Conservation (phyloP, 371 early-diverging fungal genomes). For the Rhizomucor pusillus region DNA sequence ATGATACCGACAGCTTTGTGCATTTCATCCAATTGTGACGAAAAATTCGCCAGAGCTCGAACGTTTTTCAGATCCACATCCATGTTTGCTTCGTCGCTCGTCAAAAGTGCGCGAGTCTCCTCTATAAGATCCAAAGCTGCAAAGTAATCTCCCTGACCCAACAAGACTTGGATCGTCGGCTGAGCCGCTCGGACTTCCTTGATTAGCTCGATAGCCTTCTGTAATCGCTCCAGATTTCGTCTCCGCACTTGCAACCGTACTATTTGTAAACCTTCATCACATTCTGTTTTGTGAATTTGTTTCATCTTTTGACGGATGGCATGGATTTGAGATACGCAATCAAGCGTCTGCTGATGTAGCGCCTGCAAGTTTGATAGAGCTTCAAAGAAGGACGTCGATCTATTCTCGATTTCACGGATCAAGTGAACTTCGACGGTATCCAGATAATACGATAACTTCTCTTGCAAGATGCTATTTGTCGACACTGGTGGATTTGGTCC, state of each 20-base stretch:
- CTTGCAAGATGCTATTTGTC: constrained; percentile 76
- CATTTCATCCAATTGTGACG: constrained; percentile 65
- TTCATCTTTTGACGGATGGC: constrained; percentile 69
- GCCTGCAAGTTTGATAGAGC: constrained; percentile 89
- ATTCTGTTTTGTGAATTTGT: constrained; percentile 61
- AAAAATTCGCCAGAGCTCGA: constrained; percentile 57
- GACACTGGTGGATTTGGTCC: constrained; percentile 51
- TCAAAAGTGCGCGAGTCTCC: constrained; percentile 59
- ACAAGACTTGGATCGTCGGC: constrained; percentile 77
- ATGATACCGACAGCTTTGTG: constrained; percentile 62
- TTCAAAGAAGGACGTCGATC: constrained; percentile 90
- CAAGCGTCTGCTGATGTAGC: constrained; percentile 83
- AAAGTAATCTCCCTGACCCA: constrained; percentile 78
- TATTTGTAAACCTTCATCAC: constrained; percentile 77
- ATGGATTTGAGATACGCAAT: constrained; percentile 83
- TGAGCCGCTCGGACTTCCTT: constrained; percentile 72
- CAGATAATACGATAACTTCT: constrained; percentile 83
- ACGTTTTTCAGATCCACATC: constrained; percentile 56
- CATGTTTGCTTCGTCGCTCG: constrained; percentile 23
- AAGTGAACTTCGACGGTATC: constrained; percentile 93
- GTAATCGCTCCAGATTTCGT: constrained; percentile 65
- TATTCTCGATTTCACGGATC: constrained; percentile 83
- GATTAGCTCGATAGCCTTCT: constrained; percentile 66
- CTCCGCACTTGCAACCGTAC: constrained; percentile 74
- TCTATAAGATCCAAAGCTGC: constrained; percentile 85